Percentiles rank a stretch among this genome's conserved stretches.
Evolutionary conservation across 2,329 filamentous ascomycete genomes (phyloP).

Genomic region (Aspergillus pseudoviridinutans): DNA sequence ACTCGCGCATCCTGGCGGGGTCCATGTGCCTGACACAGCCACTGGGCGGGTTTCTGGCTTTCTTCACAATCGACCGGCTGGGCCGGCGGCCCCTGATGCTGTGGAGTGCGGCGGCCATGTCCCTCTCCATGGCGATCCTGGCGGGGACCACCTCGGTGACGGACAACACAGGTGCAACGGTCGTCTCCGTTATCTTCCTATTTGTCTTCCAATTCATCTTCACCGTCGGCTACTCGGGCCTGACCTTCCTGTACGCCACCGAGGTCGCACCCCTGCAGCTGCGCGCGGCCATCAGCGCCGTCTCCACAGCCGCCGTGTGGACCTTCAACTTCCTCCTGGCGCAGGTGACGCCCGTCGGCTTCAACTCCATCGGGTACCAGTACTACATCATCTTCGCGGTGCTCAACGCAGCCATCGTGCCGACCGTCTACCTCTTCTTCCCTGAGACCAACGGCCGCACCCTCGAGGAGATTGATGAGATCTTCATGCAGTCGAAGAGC

Average conservation of each 20-base stretch:
- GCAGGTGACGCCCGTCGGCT: constrained; percentile 35
- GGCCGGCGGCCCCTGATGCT: constrained; percentile 36
- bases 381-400: constrained; percentile 45
- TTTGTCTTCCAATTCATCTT: constrained; percentile 61
- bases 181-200: constrained; percentile 54
- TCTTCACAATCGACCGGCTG: constrained; percentile 45
- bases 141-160: constrained; percentile 48
- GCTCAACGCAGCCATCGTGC: constrained; percentile 33
- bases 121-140: constrained; percentile 34
- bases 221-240: constrained; percentile 56
- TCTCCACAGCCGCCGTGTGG: constrained; percentile 49
- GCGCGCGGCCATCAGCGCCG: constrained; percentile 50
- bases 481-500: constrained; percentile 31
- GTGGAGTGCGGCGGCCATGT: constrained; percentile 27
- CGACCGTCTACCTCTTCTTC: constrained; percentile 35
- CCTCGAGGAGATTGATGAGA: constrained; percentile 39
- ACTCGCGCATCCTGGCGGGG: constrained; percentile 25
- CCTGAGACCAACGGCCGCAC: constrained; percentile 38
- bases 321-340: constrained; percentile 37
- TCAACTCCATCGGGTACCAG: constrained; percentile 45
- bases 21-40: constrained; percentile 29
- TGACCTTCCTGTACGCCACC: constrained; percentile 59
- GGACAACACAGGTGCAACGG: constrained; percentile 45
- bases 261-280: constrained; percentile 48
- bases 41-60: constrained; percentile 42